Base-by-base conservation (phyloP, 306 rosid species). In the Cicer yamashitae region DNA sequence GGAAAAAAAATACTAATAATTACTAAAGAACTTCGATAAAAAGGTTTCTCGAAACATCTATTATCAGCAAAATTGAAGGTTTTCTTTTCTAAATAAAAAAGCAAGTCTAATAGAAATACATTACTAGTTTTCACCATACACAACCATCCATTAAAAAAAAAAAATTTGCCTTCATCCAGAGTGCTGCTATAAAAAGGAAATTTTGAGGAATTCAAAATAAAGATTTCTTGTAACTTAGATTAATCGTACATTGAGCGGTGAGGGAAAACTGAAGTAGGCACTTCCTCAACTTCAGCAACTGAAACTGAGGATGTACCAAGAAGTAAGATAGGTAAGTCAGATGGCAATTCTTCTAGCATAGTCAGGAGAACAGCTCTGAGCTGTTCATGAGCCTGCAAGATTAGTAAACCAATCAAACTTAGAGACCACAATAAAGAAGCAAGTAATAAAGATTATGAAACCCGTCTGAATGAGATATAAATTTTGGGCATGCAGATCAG, bases 281-380 rank as follows among this genome's bases (percentile, higher is more conserved):
- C 84, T 47, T 89, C 89, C 80, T 92, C 96, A 76, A 91, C 79
- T 81, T 94, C 96, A 74, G 82, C 83, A 68, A 84, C 85, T 22
- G 83, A 83, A 46, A 77, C 86, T 15, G 96, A 86, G 71, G 96
- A 86, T 63, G 97, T 91, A 51, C 91, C 96, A 0, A 94, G 97
- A 51, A 94, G 83, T 79, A 94, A 83, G 85, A 94, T 80, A 67
- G 99, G 90, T 10, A 92, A 79, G 76, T 92, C 91, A 54, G 97
- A 91, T 10, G 99, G 97, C 74, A 94, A 81, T 38, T 92, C 99
- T 70, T 92, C 97, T 39, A 94, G 83, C 81, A 94, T 83, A 53
- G 97, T 90, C 86, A 91, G 77, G 73, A 92, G 84, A 83, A 94
- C 99, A 70, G 96, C 97, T 78, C 96, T 87, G 72, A 94, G 91